Evolutionary conservation across 768 basidiomycete species (phyloP).

Genomic region (Tylopilus felleus): DNA sequence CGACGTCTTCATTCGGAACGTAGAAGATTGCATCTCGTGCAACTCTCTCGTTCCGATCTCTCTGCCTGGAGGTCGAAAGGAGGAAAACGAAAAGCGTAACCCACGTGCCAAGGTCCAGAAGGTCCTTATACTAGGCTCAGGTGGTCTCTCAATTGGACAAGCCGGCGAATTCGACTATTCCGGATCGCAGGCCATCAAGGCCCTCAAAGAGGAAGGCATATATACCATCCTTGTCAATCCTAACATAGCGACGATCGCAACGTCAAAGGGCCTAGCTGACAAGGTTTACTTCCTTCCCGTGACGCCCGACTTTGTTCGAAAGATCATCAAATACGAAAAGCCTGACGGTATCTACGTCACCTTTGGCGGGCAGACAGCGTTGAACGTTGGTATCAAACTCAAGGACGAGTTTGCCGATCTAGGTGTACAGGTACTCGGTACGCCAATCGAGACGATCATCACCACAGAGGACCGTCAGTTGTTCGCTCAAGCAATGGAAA

Average conservation of each 20-base stretch:
- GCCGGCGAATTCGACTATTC: constrained; percentile 99
- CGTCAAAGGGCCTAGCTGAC: constrained; percentile 95
- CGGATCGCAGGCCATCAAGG: constrained; percentile 98
- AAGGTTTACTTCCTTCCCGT: constrained; percentile 99
- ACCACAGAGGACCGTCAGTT: constrained; percentile 94
- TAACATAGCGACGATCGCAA: constrained; percentile 98
- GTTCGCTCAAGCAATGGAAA: constrained; percentile 90
- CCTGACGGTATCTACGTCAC: constrained; percentile 99
- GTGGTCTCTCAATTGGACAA: constrained; percentile 96
- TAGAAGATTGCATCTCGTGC: constrained; percentile 67
- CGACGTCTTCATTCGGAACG: constrained; percentile 91
- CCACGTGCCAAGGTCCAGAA: constrained; percentile 82
- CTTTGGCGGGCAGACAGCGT: constrained; percentile 96
- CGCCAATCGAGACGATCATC: constrained; percentile 96
- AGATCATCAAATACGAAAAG: constrained; percentile 98
- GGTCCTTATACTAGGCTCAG: constrained; percentile 95
- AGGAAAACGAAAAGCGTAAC: constrained; percentile 71
- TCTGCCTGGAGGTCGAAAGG: constrained; percentile 78
- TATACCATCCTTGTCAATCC: constrained; percentile 99
- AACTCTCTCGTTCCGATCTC: constrained; percentile 53
- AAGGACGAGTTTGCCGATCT: constrained; percentile 92
- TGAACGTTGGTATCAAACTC: constrained; percentile 95
- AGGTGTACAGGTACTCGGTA: constrained; percentile 92
- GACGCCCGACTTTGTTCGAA: constrained; percentile 95
- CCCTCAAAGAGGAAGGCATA: constrained; percentile 97